Evolutionary conservation across 2,329 filamentous ascomycete genomes (phyloP), one percentile per base, ranked within the genome.

Genomic region (Cladophialophora bantiana): DNA sequence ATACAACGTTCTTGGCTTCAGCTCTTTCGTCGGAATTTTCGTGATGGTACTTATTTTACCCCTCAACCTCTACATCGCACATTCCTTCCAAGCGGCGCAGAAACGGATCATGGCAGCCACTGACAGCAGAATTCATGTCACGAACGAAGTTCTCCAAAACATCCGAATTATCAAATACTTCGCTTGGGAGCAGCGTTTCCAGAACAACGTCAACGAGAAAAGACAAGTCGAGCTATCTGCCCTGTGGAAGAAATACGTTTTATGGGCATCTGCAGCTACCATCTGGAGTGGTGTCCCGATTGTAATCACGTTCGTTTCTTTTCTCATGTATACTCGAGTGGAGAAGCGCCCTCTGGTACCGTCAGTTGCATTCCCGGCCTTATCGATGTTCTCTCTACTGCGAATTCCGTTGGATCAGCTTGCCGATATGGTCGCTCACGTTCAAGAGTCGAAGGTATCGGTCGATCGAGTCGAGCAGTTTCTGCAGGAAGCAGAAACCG

Each of bases 141-240:
- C 95, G 4, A 99, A 99, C 77, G 95, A 99, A 79, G 91, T 98
- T 7, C 83, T 99, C 34, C 94, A 96, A 76, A 99, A 98, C 74
- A 98, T 99, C 71, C 89, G 95, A 59, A 97, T 99, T 77, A 98
- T 99, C 86, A 99, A 99, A 77, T 99, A 95, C 79, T 99, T 99
- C 77, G 94, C 95, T 0, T 99, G 95, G 95, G 95, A 99, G 78
- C 89, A 93, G 73, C 90, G 94, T 2, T 99, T 97, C 77, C 88
- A 91, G 65, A 86, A 88, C 26, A 88, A 92, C 62, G 93, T 99
- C 38, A 91, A 96, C 68, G 94, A 97, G 77, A 97, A 97, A 81
- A 89, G 95, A 69, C 84, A 84, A 52, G 83, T 83, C 2, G 95
- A 99, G 78, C 84, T 99, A 59, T 88, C 86, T 73, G 88, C 92